phyloP scores from a whole-genome alignment of 1,139 yeast species.

The Candida sp. region DNA sequence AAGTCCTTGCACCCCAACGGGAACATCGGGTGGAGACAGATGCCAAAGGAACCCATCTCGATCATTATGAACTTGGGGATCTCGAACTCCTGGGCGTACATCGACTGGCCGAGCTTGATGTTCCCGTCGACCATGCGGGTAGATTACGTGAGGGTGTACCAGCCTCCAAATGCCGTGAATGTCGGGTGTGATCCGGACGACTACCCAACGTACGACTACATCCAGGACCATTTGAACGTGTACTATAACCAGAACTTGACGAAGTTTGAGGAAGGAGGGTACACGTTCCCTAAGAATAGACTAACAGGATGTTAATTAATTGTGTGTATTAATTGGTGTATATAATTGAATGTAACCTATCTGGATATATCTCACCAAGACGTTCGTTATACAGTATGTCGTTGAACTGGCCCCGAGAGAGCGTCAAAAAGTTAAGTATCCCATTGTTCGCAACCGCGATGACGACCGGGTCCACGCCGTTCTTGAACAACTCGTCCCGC shows the following conservation, averaged over 20 bases:
- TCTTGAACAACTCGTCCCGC: slow-evolving; percentile 31
- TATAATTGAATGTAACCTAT: slow-evolving; percentile 15
- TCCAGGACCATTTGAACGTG: slow-evolving; percentile 62
- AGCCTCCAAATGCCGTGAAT: slow-evolving; percentile 55
- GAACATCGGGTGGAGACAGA: slow-evolving; percentile 74
- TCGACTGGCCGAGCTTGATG: slow-evolving; percentile 71
- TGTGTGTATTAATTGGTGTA: slow-evolving; percentile 10
- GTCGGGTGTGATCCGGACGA: slow-evolving; percentile 78
- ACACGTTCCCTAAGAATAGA: slow-evolving; percentile 56
- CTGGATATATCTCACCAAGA: slow-evolving; percentile 14
- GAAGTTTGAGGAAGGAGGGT: slow-evolving; percentile 70
- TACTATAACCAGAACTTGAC: slow-evolving; percentile 71
- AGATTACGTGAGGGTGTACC: slow-evolving; percentile 82
- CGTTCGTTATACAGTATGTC: slow-evolving; percentile 30
- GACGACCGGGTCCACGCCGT: slow-evolving; percentile 58
- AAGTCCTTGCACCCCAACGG: slow-evolving; percentile 81
- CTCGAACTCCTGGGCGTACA: slow-evolving; percentile 82
- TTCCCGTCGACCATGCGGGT: slow-evolving; percentile 74
- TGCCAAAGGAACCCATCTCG: slow-evolving; percentile 90
- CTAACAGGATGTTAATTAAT: slow-evolving; percentile 21
- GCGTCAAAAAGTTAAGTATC: slow-evolving; percentile 64
- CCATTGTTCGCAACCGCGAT: slow-evolving; percentile 78
- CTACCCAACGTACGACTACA: slow-evolving; percentile 77
- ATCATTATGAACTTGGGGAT: slow-evolving; percentile 78
- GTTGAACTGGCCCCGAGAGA: slow-evolving; percentile 57